phyloP scores from a whole-genome alignment of 768 basidiomycete genomes.

The Russula vinacea region DNA sequence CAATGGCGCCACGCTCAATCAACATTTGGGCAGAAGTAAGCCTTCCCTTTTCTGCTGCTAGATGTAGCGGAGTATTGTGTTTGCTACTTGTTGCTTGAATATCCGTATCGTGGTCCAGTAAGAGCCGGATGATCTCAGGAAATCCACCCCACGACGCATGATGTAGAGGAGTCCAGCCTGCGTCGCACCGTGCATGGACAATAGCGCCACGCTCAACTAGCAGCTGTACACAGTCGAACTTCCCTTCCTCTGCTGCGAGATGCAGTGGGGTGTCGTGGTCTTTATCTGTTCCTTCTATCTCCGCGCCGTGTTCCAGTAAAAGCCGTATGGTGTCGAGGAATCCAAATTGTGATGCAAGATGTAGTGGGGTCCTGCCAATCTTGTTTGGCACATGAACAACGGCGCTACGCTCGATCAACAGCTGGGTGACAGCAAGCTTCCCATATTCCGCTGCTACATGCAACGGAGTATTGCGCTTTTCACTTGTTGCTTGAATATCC shows the following conservation, averaged over 20 bases:
- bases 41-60: not conserved
- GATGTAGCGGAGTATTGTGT: not conserved
- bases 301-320: not conserved
- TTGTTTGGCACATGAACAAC: not conserved
- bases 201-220: not conserved
- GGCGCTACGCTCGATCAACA: not conserved
- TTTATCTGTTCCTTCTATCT: not conserved
- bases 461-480: not conserved
- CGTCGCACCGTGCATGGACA: not conserved
- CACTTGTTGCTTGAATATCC: not conserved
- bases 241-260: not conserved
- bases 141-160: not conserved
- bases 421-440: not conserved
- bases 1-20: not conserved
- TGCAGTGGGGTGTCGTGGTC: not conserved
- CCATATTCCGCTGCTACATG: not conserved
- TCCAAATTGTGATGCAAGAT: not conserved
- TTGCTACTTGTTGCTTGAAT: not conserved
- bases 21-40: not conserved
- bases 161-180: not conserved
- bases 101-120: not conserved
- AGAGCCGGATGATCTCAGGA: not conserved
- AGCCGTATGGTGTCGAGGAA: not conserved
- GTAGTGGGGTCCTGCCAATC: not conserved
- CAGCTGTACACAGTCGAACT: no score